Evolutionary conservation across 257 asterid genomes (phyloP).

Genomic region (Ballota nigra): DNA sequence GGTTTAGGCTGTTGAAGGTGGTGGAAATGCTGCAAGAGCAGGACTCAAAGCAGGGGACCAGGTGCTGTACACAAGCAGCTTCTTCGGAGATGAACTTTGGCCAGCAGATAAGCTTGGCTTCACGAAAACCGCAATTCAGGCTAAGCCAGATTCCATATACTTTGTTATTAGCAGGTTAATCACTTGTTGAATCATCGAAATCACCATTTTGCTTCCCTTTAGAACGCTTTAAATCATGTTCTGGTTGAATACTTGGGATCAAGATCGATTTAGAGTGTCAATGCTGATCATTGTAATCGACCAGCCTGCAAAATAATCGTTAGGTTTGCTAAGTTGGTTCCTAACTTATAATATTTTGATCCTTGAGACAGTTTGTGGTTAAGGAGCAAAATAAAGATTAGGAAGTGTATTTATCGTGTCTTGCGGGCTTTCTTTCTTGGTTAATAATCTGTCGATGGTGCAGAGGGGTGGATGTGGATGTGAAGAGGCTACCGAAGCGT

Average conservation of each 20-base stretch:
- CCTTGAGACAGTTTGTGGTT: no score
- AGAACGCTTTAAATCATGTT: background rate
- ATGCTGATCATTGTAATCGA: no score
- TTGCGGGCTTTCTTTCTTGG: background rate
- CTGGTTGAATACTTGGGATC: background rate
- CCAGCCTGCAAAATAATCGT: background rate
- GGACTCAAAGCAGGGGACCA: conserved; percentile 94
- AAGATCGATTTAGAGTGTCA: background rate
- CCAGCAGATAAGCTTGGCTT: conserved; percentile 97
- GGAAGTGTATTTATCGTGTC: background rate
- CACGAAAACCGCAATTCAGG: conserved; percentile 91
- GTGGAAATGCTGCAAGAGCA: conserved; percentile 97
- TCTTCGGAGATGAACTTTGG: conserved; percentile 97
- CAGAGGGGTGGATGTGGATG: conserved; percentile 89
- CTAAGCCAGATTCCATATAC: conserved; percentile 89
- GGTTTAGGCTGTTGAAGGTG: conserved; percentile 68
- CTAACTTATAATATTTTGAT: background rate
- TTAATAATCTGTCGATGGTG: conserved; percentile 2
- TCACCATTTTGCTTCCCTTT: background rate
- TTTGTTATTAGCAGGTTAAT: conserved; percentile 82
- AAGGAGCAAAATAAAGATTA: no score
- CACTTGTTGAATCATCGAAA: background rate
- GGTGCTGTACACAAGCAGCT: conserved; percentile 91
- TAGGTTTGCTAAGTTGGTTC: background rate
- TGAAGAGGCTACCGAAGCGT: conserved; percentile 80